Evolutionary conservation across 2,329 filamentous ascomycete species (phyloP).

Genomic region (Pleomassaria siparia): DNA sequence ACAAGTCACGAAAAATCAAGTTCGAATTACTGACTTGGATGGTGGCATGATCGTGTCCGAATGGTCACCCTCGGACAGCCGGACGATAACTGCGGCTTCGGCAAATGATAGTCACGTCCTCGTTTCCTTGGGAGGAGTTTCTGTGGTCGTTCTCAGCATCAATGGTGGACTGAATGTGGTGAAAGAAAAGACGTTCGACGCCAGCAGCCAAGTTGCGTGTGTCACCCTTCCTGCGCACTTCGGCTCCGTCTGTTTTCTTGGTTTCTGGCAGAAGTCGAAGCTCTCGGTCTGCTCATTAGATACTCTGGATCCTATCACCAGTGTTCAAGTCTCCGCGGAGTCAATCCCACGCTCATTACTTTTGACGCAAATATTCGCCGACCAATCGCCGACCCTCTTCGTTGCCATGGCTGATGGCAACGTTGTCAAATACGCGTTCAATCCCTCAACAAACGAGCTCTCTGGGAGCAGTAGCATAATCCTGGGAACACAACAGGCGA

Average conservation of each 20-base stretch:
- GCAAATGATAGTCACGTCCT: conserved; percentile 70
- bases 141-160: conserved; percentile 69
- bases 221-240: conserved; percentile 70
- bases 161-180: conserved; percentile 58
- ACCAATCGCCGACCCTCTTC: conserved; percentile 74
- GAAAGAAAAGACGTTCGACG: conserved; percentile 61
- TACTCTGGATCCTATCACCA: conserved; percentile 66
- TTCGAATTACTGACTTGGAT: conserved; percentile 64
- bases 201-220: conserved; percentile 80
- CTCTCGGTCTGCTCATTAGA: conserved; percentile 73
- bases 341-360: conserved; percentile 82
- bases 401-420: conserved; percentile 91
- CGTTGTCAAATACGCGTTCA: conserved; percentile 79
- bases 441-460: conserved; percentile 62
- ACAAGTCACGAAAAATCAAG: conserved; percentile 71
- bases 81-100: conserved; percentile 75
- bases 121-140: conserved; percentile 74
- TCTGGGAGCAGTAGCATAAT: conserved; percentile 78
- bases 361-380: conserved; percentile 71
- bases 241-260: conserved; percentile 71
- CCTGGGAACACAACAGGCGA: conserved; percentile 81
- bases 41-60: conserved; percentile 54
- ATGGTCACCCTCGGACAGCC: conserved; percentile 57
- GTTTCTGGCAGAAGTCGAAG: conserved; percentile 83
- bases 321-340: conserved; percentile 58